Evolutionary conservation across 495 filamentous ascomycete species (phyloP).

Genomic region (Daldinia loculata): DNA sequence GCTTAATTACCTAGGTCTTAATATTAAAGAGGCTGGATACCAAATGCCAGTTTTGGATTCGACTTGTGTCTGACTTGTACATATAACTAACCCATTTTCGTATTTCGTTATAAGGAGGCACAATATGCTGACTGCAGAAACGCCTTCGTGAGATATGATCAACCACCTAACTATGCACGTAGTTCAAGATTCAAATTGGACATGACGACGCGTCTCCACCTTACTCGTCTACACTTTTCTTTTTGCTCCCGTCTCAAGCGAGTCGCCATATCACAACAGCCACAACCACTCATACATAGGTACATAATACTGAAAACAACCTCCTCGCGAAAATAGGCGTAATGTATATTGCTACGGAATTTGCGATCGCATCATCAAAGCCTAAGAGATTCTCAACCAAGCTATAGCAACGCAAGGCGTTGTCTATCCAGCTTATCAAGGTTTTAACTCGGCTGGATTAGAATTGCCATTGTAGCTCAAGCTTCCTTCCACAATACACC

Average conservation of each 20-base stretch:
- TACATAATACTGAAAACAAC: not conserved
- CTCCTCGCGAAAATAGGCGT: not conserved
- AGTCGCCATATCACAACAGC: not conserved
- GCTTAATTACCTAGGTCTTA: not conserved
- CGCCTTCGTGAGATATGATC: not conserved
- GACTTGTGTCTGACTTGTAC: constrained; percentile 3
- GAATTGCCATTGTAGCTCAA: not conserved
- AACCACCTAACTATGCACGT: not conserved
- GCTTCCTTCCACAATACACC: not conserved
- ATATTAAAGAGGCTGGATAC: constrained; percentile 3
- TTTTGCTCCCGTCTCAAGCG: not conserved
- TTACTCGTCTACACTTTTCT: not conserved
- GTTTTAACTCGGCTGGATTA: not conserved
- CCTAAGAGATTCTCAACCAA: constrained; percentile 2
- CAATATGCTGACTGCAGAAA: constrained; percentile 23
- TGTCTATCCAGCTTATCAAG: not conserved
- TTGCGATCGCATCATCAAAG: constrained; percentile 1
- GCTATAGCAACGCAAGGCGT: constrained; percentile 2
- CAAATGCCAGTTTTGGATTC: constrained; percentile 6
- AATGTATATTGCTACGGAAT: constrained; percentile 25
- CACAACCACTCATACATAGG: no score
- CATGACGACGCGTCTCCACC: constrained; percentile 36
- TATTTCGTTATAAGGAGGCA: not conserved
- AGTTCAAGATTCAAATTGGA: constrained; percentile 9
- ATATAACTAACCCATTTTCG: not conserved